phyloP scores from a whole-genome alignment of 495 filamentous ascomycete species.

The Penicillium desertorum region DNA sequence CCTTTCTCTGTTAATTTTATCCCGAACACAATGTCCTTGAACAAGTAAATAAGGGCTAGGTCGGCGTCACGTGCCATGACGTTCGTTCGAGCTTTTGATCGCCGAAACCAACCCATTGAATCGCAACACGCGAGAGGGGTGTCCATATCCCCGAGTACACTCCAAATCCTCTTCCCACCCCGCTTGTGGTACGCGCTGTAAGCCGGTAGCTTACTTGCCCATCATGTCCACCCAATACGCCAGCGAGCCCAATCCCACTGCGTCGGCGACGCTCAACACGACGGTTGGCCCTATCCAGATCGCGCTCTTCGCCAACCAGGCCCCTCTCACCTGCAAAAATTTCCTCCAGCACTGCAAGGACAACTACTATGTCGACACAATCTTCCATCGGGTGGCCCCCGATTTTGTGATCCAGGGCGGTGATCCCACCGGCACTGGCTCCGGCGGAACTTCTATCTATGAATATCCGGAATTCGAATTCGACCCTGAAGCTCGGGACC shows the following conservation, averaged over 20 bases:
- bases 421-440: conserved; percentile 88
- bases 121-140: conserved; percentile 6
- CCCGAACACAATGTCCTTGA: neutral
- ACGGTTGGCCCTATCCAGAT: conserved; percentile 84
- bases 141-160: neutral
- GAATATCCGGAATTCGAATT: conserved; percentile 77
- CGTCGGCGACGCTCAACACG: conserved; percentile 84
- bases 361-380: conserved; percentile 87
- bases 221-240: conserved; percentile 87
- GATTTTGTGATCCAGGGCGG: conserved; percentile 94
- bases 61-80: conserved; percentile 28
- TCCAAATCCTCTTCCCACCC: neutral
- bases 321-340: conserved; percentile 85
- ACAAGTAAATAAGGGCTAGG: neutral
- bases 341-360: conserved; percentile 95
- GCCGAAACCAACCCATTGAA: conserved; percentile 1
- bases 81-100: conserved; percentile 17
- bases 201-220: conserved; percentile 3
- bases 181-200: conserved; percentile 3
- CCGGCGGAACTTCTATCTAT: conserved; percentile 89
- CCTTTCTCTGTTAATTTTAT: neutral
- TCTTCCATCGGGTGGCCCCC: conserved; percentile 90
- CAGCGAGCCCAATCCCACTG: conserved; percentile 89
- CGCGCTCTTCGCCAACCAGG: conserved; percentile 92
- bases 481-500: conserved; percentile 59